A percentile compares a stretch with the other conserved stretches of the same genome.
These are phyloP conservation scores for Vanrija pseudolonga DNA, from an alignment of 1,284 basidiomycete species.

Conservation along the genomic window DNA sequence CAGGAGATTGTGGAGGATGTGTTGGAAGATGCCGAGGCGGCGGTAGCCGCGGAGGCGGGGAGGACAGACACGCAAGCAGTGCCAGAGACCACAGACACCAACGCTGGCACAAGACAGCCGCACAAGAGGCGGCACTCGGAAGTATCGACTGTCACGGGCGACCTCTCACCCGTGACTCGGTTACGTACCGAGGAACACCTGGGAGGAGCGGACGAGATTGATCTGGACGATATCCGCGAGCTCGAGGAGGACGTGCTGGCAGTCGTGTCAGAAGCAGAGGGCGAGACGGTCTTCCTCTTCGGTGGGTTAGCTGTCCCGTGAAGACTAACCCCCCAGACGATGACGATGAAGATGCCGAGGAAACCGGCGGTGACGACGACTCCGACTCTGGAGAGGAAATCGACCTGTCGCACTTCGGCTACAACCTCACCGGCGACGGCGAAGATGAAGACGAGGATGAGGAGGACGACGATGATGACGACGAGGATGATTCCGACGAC, in stretches of 20 bases:
- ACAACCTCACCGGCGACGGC: constrained; percentile 27
- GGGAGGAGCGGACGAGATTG: neutral
- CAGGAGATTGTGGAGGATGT: no score
- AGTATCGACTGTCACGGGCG: neutral
- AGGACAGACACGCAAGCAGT: no score
- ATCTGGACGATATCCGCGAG: neutral
- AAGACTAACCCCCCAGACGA: neutral
- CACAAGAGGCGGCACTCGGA: neutral
- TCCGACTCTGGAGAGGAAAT: constrained; percentile 6
- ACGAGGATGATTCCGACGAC: constrained; percentile 15
- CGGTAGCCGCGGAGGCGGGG: no score
- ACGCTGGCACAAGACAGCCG: neutral
- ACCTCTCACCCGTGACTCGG: no score
- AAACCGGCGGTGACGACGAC: constrained; percentile 10
- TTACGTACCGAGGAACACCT: neutral
- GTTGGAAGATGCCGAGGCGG: neutral
- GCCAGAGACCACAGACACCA: no score
- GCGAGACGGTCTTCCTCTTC: no score
- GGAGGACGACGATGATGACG: constrained; percentile 26
- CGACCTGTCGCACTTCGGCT: constrained; percentile 51
- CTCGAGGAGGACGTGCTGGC: neutral
- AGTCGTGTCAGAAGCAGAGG: no score
- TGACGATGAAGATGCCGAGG: constrained; percentile 1
- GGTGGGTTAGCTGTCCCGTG: no score
- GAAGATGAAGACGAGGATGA: constrained; percentile 33